Evolutionary conservation across 176 grass and related monocot genomes (phyloP).

Genomic region (Cocos nucifera): DNA sequence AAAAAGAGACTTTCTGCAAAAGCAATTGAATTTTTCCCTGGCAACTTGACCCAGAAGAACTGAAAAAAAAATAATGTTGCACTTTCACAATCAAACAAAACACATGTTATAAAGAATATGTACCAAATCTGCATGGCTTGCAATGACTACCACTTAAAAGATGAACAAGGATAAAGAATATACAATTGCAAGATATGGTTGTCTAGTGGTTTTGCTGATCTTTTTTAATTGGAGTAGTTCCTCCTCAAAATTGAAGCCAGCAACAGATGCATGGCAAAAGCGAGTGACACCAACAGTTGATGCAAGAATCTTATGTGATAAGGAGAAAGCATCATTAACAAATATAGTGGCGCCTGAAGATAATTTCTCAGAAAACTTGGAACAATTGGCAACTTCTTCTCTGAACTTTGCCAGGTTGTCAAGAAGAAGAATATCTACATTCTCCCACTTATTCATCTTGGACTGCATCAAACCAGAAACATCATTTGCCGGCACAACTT

Average conservation of each 20-base stretch:
- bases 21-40: too few species aligned
- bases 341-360: conserved; percentile 55
- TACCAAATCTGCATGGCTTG: too few species aligned
- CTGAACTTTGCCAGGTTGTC: conserved; percentile 70
- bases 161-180: conserved; percentile 14
- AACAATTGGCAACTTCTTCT: conserved; percentile 77
- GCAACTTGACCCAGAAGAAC: too few species aligned
- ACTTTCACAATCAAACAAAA: too few species aligned
- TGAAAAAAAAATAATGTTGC: too few species aligned
- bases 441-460: conserved; percentile 30
- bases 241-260: conserved; percentile 82
- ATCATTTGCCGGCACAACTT: conserved; percentile 45
- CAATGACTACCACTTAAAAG: too few species aligned
- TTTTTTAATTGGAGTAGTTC: conserved; percentile 51
- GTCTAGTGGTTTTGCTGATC: conserved; percentile 49
- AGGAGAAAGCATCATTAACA: conserved; percentile 73
- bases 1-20: too few species aligned
- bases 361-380: conserved; percentile 60
- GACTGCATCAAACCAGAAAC: conserved; percentile 24
- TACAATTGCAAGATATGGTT: conserved; percentile 92
- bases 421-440: conserved; percentile 49
- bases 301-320: conserved; percentile 77
- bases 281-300: conserved; percentile 83
- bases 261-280: conserved; percentile 78
- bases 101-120: too few species aligned